Evolutionary conservation across 139 green algal species (phyloP).

Genomic region (Deuterostichococcus epilithicus): DNA sequence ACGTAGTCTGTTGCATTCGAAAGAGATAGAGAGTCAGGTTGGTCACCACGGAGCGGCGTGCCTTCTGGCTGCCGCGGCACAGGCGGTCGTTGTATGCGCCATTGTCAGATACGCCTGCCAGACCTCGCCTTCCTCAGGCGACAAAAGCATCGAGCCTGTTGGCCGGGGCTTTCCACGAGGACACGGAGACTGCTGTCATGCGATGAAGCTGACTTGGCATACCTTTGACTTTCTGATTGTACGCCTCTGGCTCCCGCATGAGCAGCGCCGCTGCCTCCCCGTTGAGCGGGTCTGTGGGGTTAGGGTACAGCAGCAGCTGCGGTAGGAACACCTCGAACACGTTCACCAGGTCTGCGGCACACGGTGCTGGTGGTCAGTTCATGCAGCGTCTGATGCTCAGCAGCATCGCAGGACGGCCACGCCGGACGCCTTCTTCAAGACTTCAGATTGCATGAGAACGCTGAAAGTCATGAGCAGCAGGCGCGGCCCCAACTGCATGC

Average conservation of each 20-base stretch:
- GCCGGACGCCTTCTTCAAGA: no score
- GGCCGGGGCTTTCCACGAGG: background rate
- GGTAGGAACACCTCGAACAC: constrained; percentile 99
- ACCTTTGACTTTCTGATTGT: constrained; percentile 89
- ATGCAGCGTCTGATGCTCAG: no score
- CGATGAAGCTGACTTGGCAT: background rate
- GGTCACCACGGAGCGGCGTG: background rate
- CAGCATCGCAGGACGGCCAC: no score
- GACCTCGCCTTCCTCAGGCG: background rate
- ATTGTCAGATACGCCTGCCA: background rate
- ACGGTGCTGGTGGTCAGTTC: background rate
- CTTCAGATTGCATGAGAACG: no score
- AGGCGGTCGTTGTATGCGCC: background rate
- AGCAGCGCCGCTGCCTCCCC: constrained; percentile 95
- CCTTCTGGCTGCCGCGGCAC: background rate
- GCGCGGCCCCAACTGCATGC: background rate
- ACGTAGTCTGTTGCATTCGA: constrained; percentile 63
- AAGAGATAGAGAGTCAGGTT: background rate
- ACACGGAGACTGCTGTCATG: background rate
- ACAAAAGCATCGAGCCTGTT: background rate
- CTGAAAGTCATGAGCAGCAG: background rate
- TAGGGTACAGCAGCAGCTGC: constrained; percentile 98
- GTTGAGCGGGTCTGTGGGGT: constrained; percentile 96
- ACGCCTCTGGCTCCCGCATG: constrained; percentile 90
- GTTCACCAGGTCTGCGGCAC: constrained; percentile 89